phyloP scores from a whole-genome alignment of 805 yeast genomes.

The Tetrapisispora phaffii region DNA sequence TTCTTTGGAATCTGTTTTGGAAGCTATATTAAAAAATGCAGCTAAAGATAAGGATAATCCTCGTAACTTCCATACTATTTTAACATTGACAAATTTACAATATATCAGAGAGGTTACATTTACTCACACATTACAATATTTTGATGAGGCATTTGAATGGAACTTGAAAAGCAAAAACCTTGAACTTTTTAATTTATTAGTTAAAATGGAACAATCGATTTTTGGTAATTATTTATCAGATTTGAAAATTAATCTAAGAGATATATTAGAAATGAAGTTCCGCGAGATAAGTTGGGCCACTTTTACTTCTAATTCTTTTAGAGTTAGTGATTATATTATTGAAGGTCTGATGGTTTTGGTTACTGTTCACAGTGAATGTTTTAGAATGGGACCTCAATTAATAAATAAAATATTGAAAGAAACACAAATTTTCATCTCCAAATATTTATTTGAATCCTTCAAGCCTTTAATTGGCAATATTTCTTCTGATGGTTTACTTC shows the following conservation, averaged over 20 bases:
- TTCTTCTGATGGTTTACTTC: conserved; percentile 40
- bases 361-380: conserved; percentile 42
- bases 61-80: conserved; percentile 37
- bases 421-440: conserved; percentile 31
- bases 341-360: conserved; percentile 42
- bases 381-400: conserved; percentile 38
- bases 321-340: conserved; percentile 39
- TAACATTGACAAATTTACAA: conserved; percentile 46
- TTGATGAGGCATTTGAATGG: conserved; percentile 42
- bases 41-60: conserved; percentile 33
- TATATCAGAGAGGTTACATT: conserved; percentile 37
- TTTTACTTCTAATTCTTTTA: conserved; percentile 27
- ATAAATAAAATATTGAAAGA: conserved; percentile 38
- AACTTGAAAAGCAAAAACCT: conserved; percentile 34
- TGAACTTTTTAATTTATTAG: conserved; percentile 37
- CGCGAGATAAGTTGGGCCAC: conserved; percentile 36
- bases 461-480: conserved; percentile 37
- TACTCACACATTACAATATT: conserved; percentile 40
- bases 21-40: conserved; percentile 34
- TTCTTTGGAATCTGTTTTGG: conserved; percentile 38
- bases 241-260: conserved; percentile 35
- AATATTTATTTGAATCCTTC: conserved; percentile 31
- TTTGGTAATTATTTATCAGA: conserved; percentile 45
- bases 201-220: conserved; percentile 42
- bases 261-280: conserved; percentile 35